Base-by-base conservation (phyloP, 1,139 yeast genomes). In the Hemisphaericaspora xylanilytica region DNA sequence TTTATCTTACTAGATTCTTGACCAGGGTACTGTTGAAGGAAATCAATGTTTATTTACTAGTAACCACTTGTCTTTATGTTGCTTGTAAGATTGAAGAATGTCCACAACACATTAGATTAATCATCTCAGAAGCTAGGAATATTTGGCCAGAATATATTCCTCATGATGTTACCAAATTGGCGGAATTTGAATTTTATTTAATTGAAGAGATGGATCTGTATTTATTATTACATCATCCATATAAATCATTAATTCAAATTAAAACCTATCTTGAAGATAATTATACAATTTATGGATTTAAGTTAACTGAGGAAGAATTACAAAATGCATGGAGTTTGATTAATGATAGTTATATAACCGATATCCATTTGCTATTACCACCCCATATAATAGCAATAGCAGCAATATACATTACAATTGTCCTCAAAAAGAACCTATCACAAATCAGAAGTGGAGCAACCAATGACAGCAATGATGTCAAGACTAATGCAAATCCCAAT, bases 141-240 rank as follows among this genome's bases (percentile, higher is more conserved):
- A 63, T 88, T 35, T 92, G 98, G 97, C 97, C 97, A 0, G 97
- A 90, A 53, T 88, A 81, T 55, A 83, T 92, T 25, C 95, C 97
- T 0, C 89, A 86, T 41, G 98, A 92, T 57, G 79, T 90, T 16
- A 84, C 96, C 28, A 87, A 86, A 53, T 71, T 92, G n/a, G 97
- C 97, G 0, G 98, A 92, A 56, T 87, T 94, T 63, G 98, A 92
- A 63, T 92, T 92, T 58, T 92, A 92, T 56, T 61, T 92, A 37
- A 83, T 92, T 28, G 97, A 89, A 55, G 97, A 90, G 58, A 72
- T 92, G 65, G 88, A 87, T 43, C 78, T 89, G 48, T 87, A 77
- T 52, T 63, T 92, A 46, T 73, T 90, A 18, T 78, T 90, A 2
- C 92, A 89, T 56, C 97, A 92, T 58, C 97, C 98, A 0, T 92